phyloP scores from a whole-genome alignment of 805 yeast species.

The Nakazawaea anatomiae region DNA sequence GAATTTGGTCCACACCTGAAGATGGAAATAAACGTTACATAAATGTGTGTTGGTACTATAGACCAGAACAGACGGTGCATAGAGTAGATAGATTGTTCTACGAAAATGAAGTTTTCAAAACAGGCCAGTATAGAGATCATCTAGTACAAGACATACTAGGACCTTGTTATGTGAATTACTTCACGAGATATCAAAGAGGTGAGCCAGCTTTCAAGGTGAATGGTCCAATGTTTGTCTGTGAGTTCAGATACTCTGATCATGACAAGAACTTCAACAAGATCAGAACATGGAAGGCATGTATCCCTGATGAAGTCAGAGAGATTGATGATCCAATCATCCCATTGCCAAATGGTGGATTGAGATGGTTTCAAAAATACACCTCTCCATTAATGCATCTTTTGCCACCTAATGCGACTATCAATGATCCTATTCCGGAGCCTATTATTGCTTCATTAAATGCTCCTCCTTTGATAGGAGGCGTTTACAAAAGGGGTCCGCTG shows the following conservation, averaged over 20 bases:
- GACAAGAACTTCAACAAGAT: conserved; percentile 90
- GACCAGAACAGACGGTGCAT: conserved; percentile 98
- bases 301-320: conserved; percentile 93
- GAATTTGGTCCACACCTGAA: conserved; percentile 76
- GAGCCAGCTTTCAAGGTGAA: conserved; percentile 79
- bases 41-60: conserved; percentile 95
- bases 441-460: conserved; percentile 76
- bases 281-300: conserved; percentile 97
- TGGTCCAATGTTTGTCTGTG: conserved; percentile 88
- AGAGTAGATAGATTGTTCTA: conserved; percentile 83
- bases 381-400: conserved; percentile 81
- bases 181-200: conserved; percentile 92
- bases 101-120: conserved; percentile 92
- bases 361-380: conserved; percentile 67
- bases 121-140: conserved; percentile 96
- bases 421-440: conserved; percentile 79
- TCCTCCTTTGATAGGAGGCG: conserved; percentile 93
- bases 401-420: conserved; percentile 65
- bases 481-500: conserved; percentile 69
- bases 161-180: conserved; percentile 90
- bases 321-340: conserved; percentile 76
- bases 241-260: conserved; percentile 85
- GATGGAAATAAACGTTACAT: conserved; percentile 81
- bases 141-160: conserved; percentile 83
- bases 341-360: conserved; percentile 46